Conservation (phyloP, 2,329 filamentous ascomycete species). For the Fusarium chuoi region DNA sequence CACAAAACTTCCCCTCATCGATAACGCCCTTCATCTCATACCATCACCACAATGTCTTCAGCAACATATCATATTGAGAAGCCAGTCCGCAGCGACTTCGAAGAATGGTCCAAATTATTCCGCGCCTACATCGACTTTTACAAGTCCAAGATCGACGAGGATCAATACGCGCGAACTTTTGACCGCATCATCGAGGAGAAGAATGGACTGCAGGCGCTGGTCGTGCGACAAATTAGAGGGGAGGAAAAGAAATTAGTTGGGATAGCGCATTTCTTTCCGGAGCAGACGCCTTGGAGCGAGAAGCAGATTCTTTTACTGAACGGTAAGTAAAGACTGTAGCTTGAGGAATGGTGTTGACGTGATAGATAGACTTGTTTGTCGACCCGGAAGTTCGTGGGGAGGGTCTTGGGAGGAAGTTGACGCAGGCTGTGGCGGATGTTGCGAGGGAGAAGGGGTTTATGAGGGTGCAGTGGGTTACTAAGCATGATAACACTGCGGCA, state of each 20-base stretch:
- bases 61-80: slow-evolving; percentile 9
- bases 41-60: background rate
- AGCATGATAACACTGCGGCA: slow-evolving; percentile 23
- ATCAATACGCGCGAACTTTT: slow-evolving; percentile 17
- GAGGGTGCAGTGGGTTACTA: slow-evolving; percentile 33
- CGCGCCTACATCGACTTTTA: slow-evolving; percentile 30
- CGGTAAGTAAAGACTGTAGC: background rate
- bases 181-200: slow-evolving; percentile 21
- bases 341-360: background rate
- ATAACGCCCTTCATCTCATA: rapidly evolving
- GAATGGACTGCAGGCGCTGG: slow-evolving; percentile 14
- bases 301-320: slow-evolving; percentile 27
- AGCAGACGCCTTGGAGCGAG: slow-evolving; percentile 33
- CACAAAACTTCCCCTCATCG: too few relatives aligned
- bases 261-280: slow-evolving; percentile 31
- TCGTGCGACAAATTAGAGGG: background rate
- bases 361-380: slow-evolving; percentile 26
- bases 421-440: slow-evolving; percentile 17
- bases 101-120: slow-evolving; percentile 23
- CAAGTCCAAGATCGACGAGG: slow-evolving; percentile 14
- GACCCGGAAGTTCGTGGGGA: background rate
- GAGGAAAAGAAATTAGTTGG: slow-evolving; percentile 1
- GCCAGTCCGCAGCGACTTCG: slow-evolving; percentile 5
- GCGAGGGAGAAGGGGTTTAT: slow-evolving; percentile 17
- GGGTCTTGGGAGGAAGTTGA: slow-evolving; percentile 21